phyloP scores from a whole-genome alignment of 2,329 filamentous ascomycete genomes.

The Xylaria sp. region DNA sequence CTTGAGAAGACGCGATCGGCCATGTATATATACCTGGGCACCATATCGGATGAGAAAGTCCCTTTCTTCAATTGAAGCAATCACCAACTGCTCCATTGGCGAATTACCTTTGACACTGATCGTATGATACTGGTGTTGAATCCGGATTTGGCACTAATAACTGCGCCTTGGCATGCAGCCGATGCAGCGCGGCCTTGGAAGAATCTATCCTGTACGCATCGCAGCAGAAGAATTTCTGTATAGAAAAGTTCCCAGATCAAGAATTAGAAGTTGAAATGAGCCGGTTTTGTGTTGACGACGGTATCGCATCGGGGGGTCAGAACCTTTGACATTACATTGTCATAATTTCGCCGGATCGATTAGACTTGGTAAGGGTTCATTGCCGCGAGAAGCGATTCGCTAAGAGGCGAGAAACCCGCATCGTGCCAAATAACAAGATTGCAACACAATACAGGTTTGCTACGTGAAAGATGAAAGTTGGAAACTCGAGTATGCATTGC shows the following conservation, averaged over 20 bases:
- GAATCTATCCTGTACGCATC: background rate
- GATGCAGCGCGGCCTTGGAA: slow-evolving; percentile 27
- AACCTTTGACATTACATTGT: background rate
- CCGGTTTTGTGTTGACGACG: background rate
- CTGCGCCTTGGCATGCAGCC: slow-evolving; percentile 23
- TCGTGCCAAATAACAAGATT: background rate
- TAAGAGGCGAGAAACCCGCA: background rate
- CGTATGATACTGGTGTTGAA: slow-evolving; percentile 13
- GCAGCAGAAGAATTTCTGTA: background rate
- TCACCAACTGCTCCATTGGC: background rate
- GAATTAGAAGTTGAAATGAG: background rate
- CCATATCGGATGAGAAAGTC: background rate
- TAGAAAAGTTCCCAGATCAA: background rate
- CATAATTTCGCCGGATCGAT: background rate
- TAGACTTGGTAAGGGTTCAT: background rate
- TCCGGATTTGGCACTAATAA: slow-evolving; percentile 13
- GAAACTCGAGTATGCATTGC: background rate
- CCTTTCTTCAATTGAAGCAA: background rate
- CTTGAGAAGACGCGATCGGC: background rate
- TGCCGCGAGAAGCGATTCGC: background rate
- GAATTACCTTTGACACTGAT: background rate
- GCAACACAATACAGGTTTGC: background rate
- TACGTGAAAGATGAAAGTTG: background rate
- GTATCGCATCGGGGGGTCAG: background rate
- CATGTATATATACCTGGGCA: slow-evolving; percentile 23